Evolutionary conservation across 2,329 filamentous ascomycete genomes (phyloP).

Genomic region (Xylariaceae sp.): DNA sequence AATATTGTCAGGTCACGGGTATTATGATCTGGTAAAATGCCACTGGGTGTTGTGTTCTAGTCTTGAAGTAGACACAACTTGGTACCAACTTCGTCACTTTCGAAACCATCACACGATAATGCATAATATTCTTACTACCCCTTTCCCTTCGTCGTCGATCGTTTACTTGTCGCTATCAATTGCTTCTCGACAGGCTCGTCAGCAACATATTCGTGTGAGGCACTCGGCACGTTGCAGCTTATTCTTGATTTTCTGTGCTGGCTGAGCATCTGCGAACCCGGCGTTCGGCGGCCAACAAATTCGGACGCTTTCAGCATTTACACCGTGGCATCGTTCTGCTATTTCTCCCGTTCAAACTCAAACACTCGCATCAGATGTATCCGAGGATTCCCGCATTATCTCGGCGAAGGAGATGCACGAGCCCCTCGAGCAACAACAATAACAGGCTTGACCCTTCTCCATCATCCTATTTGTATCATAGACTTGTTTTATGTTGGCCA

Average conservation of each 20-base stretch:
- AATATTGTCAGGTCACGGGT: neutral
- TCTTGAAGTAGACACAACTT: neutral
- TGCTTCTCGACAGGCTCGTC: constrained; percentile 22
- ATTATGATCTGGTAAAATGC: neutral
- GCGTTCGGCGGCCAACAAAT: constrained; percentile 22
- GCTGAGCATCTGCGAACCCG: constrained; percentile 24
- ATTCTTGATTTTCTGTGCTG: constrained; percentile 15
- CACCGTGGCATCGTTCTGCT: constrained; percentile 13
- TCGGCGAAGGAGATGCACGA: constrained; percentile 3
- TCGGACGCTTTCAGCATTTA: constrained; percentile 20
- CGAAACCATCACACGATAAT: constrained; percentile 23
- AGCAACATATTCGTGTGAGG: constrained; percentile 14
- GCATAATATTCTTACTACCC: constrained; percentile 23
- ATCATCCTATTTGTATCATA: constrained; percentile 27
- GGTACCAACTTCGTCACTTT: neutral
- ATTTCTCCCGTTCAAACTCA: constrained; percentile 4
- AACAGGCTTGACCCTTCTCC: constrained; percentile 9
- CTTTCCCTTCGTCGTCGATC: constrained; percentile 12
- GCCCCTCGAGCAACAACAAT: constrained; percentile 1
- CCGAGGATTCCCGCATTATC: constrained; percentile 10
- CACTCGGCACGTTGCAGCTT: constrained; percentile 12
- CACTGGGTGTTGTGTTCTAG: neutral
- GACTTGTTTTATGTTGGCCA: constrained; percentile 21
- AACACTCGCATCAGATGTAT: constrained; percentile 15
- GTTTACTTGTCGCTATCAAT: constrained; percentile 18